phyloP scores from a whole-genome alignment of 108 stramenopile species.

The Fragilaria crotonensis region DNA sequence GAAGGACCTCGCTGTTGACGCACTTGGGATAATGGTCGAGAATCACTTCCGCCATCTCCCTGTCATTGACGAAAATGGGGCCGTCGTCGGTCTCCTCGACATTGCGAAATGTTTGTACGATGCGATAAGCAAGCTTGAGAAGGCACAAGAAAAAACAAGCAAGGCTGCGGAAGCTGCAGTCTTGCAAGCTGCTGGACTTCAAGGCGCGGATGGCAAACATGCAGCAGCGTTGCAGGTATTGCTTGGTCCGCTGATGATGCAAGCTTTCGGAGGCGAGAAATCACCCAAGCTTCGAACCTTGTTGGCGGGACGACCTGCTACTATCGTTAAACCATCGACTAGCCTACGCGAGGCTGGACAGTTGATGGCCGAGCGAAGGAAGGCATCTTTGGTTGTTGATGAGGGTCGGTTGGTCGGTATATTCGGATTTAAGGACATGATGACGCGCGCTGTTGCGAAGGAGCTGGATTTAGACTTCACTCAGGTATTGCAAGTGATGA shows the following conservation, averaged over 20 bases:
- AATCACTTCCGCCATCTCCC: constrained; percentile 92
- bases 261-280: constrained; percentile 63
- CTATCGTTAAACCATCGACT: constrained; percentile 56
- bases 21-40: constrained; percentile 89
- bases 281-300: constrained; percentile 69
- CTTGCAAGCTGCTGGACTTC: constrained; percentile 44
- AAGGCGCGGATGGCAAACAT: constrained; percentile 32
- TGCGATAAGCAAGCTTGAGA: constrained; percentile 85
- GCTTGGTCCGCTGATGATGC: constrained; percentile 44
- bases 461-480: constrained; percentile 68
- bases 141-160: constrained; percentile 30
- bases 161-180: constrained; percentile 40
- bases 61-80: constrained; percentile 70
- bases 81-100: constrained; percentile 83
- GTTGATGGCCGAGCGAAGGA: constrained; percentile 77
- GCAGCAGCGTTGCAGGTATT: constrained; percentile 43
- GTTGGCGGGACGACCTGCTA: constrained; percentile 59
- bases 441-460: constrained; percentile 83
- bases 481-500: constrained; percentile 77
- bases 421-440: constrained; percentile 92
- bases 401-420: constrained; percentile 78
- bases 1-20: constrained; percentile 83
- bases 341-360: constrained; percentile 65
- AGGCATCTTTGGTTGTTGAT: constrained; percentile 84
- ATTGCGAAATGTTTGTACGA: constrained; percentile 93